A percentile compares a stretch with the other conserved stretches of the same genome.
phyloP scores from a whole-genome alignment of 306 rosid genomes.

The Pterocarpus santalinus region DNA sequence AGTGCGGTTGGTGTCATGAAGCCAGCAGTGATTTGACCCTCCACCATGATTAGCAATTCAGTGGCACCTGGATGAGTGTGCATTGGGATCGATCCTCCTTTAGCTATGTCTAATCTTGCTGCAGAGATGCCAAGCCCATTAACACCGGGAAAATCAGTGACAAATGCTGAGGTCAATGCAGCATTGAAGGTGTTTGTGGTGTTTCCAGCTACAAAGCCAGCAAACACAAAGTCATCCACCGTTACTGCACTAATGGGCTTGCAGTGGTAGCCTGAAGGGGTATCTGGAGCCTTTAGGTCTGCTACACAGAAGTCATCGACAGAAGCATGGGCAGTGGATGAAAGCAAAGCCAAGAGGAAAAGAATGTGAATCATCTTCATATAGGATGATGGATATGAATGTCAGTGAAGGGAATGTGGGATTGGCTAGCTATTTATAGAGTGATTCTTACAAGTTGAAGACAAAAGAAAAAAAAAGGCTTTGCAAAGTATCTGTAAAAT shows the following conservation, averaged over 20 bases:
- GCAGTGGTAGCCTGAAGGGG: too few relatives aligned
- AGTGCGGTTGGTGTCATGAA: slow-evolving; percentile 61
- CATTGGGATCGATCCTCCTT: slow-evolving; percentile 62
- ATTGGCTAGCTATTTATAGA: slow-evolving; percentile 20
- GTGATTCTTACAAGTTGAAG: background rate
- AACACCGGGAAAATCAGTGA: slow-evolving; percentile 60
- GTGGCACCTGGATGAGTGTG: slow-evolving; percentile 73
- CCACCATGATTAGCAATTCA: slow-evolving; percentile 51
- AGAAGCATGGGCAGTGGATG: too few relatives aligned
- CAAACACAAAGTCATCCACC: slow-evolving; percentile 57
- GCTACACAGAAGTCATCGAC: too few relatives aligned
- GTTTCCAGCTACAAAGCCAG: slow-evolving; percentile 65
- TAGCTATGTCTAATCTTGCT: slow-evolving; percentile 61
- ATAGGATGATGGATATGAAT: too few relatives aligned
- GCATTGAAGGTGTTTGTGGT: slow-evolving; percentile 61
- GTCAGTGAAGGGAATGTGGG: background rate
- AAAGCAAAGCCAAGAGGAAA: too few relatives aligned
- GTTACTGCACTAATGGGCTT: background rate
- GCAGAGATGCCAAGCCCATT: slow-evolving; percentile 68
- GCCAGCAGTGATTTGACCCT: slow-evolving; percentile 59
- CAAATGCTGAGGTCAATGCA: slow-evolving; percentile 69
- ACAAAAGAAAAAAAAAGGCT: too few relatives aligned
- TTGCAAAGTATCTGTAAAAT: too few relatives aligned
- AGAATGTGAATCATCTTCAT: too few relatives aligned
- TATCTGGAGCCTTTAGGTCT: too few relatives aligned